Percentiles rank a stretch among this genome's conserved stretches.
These are phyloP conservation scores for Komagataella phaffii DNA, from an alignment of 805 yeast genomes.

Conservation along the genomic window DNA sequence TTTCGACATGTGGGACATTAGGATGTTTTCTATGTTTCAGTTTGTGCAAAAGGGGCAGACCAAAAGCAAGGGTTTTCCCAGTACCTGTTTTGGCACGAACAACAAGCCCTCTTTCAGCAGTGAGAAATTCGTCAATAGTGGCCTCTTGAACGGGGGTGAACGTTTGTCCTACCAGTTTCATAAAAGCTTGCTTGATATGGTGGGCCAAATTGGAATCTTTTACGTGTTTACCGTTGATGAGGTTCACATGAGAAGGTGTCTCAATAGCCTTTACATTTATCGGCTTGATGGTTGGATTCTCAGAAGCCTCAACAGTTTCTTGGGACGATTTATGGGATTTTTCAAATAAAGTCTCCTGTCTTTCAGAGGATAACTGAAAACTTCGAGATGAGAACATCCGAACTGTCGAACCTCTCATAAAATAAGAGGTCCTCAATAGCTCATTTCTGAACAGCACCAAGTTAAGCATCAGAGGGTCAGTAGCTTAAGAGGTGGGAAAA, in stretches of 20 bases:
- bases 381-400: not conserved
- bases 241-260: not conserved
- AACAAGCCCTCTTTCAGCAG: slow-evolving; percentile 49
- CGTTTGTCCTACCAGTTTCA: slow-evolving; percentile 26
- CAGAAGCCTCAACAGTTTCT: not conserved
- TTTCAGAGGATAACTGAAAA: not conserved
- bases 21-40: slow-evolving; percentile 16
- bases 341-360: not conserved
- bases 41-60: slow-evolving; percentile 64
- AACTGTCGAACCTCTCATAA: not conserved
- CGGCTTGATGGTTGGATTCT: not conserved
- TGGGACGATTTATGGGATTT: not conserved
- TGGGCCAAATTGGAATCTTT: not conserved
- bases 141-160: slow-evolving; percentile 61
- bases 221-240: not conserved
- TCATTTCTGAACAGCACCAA: not conserved
- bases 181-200: slow-evolving; percentile 13
- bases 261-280: not conserved
- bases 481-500: not conserved
- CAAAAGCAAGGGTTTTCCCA: slow-evolving; percentile 85
- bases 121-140: slow-evolving; percentile 41
- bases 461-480: not conserved
- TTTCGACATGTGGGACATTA: slow-evolving; percentile 27
- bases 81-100: slow-evolving; percentile 93
- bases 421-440: not conserved